Percentiles rank a stretch among this genome's conserved stretches.
Evolutionary conservation across 371 early-diverging fungal species (phyloP).

Genomic region (Apophysomyces elegans): DNA sequence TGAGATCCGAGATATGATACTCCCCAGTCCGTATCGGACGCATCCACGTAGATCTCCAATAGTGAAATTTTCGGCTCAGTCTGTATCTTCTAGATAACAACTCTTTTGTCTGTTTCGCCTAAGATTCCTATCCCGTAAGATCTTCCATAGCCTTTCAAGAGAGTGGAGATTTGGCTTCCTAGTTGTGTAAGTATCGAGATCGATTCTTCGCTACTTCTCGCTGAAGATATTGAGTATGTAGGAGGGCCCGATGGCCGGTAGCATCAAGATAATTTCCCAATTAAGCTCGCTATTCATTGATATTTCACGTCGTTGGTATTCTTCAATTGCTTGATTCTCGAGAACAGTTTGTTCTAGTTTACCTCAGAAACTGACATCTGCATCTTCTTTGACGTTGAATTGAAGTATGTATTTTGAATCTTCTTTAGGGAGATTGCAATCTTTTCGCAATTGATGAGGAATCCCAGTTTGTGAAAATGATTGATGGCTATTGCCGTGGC

Average conservation of each 20-base stretch:
- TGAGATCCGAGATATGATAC: background rate
- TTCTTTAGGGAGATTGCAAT: constrained; percentile 8
- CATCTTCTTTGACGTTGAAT: constrained; percentile 22
- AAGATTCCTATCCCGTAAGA: constrained; percentile 14
- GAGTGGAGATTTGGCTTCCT: constrained; percentile 8
- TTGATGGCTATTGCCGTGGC: background rate
- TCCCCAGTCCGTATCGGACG: constrained; percentile 25
- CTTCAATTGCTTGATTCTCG: background rate
- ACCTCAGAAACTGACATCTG: constrained; percentile 13
- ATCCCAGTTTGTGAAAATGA: constrained; percentile 8
- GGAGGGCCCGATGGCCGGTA: constrained; percentile 21
- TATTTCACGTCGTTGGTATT: constrained; percentile 3
- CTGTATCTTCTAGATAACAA: constrained; percentile 13
- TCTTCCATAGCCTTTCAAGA: background rate
- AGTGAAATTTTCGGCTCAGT: background rate
- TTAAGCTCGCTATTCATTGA: constrained; percentile 21
- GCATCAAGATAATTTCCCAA: constrained; percentile 21
- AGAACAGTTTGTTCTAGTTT: constrained; percentile 13
- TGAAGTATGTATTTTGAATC: constrained; percentile 18
- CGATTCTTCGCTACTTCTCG: constrained; percentile 15
- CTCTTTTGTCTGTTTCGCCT: constrained; percentile 5
- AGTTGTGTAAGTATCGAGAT: background rate
- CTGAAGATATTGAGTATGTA: constrained; percentile 23
- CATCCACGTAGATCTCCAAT: constrained; percentile 13
- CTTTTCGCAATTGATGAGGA: constrained; percentile 22